Percentiles rank a stretch among this genome's conserved stretches.
Evolutionary conservation across 495 filamentous ascomycete genomes (phyloP).

Genomic region (Penicillium tannophilum): DNA sequence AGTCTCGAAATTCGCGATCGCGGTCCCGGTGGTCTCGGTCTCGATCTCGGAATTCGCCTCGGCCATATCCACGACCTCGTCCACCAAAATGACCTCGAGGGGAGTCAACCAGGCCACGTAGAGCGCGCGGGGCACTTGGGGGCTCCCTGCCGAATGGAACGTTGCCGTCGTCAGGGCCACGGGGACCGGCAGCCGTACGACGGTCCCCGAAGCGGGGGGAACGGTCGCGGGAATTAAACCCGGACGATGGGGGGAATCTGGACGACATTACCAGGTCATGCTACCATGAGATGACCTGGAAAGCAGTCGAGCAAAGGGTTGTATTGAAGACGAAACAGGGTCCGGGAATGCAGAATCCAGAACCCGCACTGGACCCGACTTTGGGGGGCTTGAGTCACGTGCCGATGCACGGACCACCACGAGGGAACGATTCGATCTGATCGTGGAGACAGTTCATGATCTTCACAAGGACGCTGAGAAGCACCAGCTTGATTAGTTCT

Average conservation of each 20-base stretch:
- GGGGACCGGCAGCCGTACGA: constrained; percentile 42
- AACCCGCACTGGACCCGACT: constrained; percentile 5
- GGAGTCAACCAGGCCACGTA: constrained; percentile 67
- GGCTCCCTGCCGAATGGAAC: constrained; percentile 54
- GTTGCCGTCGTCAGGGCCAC: constrained; percentile 43
- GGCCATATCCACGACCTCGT: constrained; percentile 51
- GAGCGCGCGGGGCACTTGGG: constrained; percentile 70
- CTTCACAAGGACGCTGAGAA: background rate
- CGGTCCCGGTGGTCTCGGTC: constrained; percentile 55
- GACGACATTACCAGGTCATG: constrained; percentile 54
- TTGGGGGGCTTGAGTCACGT: constrained; percentile 2
- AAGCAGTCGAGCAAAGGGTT: constrained; percentile 2
- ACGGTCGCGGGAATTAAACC: constrained; percentile 52
- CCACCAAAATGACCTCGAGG: constrained; percentile 56
- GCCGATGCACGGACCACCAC: constrained; percentile 3
- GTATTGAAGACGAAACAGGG: constrained; percentile 4
- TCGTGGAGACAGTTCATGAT: background rate
- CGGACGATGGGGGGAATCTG: constrained; percentile 49
- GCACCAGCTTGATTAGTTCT: too few relatives aligned
- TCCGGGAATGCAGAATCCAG: constrained; percentile 11
- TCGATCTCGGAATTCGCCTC: constrained; percentile 63
- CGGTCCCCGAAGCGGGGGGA: constrained; percentile 51
- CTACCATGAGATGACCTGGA: constrained; percentile 33
- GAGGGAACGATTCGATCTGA: background rate
- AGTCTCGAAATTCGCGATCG: constrained; percentile 45